Conservation (phyloP, 1,139 yeast species). For the Magnusiomyces suaveolens region DNA sequence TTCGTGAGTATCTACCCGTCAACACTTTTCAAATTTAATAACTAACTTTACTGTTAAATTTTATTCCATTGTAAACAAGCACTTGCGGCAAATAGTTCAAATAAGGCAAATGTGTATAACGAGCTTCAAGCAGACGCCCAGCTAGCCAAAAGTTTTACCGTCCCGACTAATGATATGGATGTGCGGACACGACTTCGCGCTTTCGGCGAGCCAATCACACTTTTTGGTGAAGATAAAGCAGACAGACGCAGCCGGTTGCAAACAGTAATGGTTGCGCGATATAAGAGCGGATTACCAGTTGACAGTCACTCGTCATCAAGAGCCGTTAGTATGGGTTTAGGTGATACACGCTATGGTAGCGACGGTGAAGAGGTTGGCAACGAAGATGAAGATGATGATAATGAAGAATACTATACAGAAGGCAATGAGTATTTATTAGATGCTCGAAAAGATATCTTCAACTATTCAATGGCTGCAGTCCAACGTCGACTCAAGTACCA, state of each 20-base stretch:
- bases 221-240: constrained; percentile 51
- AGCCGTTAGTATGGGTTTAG: constrained; percentile 24
- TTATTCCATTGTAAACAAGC: constrained; percentile 2
- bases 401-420: constrained; percentile 80
- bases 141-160: constrained; percentile 26
- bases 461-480: constrained; percentile 43
- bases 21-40: not conserved
- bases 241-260: constrained; percentile 54
- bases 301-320: constrained; percentile 17
- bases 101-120: constrained; percentile 20
- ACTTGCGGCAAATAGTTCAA: constrained; percentile 9
- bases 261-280: constrained; percentile 29
- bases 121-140: constrained; percentile 21
- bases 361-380: too few species aligned
- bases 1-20: not conserved
- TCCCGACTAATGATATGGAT: constrained; percentile 58
- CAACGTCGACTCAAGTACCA: constrained; percentile 35
- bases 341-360: too few species aligned
- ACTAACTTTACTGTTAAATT: not conserved
- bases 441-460: constrained; percentile 45
- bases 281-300: constrained; percentile 20
- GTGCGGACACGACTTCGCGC: constrained; percentile 43
- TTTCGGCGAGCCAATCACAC: constrained; percentile 51
- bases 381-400: constrained; percentile 42
- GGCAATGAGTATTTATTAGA: constrained; percentile 52